These are phyloP conservation scores for Dunaliella sp. DNA, from an alignment of 139 green algal species.

Conservation along the genomic window DNA sequence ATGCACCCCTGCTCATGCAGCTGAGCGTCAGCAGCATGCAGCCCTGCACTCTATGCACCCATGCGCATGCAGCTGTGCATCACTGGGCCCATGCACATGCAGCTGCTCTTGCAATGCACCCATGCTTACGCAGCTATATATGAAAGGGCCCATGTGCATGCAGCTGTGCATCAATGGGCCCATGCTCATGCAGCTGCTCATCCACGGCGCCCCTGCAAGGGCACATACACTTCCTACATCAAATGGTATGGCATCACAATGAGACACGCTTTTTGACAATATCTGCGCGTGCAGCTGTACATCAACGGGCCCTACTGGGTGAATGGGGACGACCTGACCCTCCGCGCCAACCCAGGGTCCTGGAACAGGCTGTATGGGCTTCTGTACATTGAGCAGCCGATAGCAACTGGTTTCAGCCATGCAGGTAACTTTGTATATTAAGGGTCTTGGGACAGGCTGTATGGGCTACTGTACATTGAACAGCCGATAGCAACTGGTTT, in stretches of 20 bases:
- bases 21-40: too few species aligned
- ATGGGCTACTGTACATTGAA: conserved; percentile 49
- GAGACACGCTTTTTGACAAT: background rate
- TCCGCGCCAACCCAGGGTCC: conserved; percentile 34
- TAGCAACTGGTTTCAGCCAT: conserved; percentile 48
- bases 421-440: too few species aligned
- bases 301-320: conserved; percentile 53
- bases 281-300: conserved; percentile 38
- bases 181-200: background rate
- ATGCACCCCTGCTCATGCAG: too few species aligned
- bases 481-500: conserved; percentile 56
- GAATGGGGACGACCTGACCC: conserved; percentile 34
- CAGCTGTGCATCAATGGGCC: too few species aligned
- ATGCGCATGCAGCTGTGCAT: too few species aligned
- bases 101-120: too few species aligned
- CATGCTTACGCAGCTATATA: too few species aligned
- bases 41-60: too few species aligned
- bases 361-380: conserved; percentile 44
- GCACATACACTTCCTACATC: background rate
- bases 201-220: background rate
- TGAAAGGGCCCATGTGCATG: too few species aligned
- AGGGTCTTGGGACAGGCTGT: conserved; percentile 40
- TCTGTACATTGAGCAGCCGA: conserved; percentile 57
- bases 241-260: background rate
- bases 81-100: too few species aligned